Evolutionary conservation across 257 asterid species (phyloP).

Genomic region (Linaria vulgaris): DNA sequence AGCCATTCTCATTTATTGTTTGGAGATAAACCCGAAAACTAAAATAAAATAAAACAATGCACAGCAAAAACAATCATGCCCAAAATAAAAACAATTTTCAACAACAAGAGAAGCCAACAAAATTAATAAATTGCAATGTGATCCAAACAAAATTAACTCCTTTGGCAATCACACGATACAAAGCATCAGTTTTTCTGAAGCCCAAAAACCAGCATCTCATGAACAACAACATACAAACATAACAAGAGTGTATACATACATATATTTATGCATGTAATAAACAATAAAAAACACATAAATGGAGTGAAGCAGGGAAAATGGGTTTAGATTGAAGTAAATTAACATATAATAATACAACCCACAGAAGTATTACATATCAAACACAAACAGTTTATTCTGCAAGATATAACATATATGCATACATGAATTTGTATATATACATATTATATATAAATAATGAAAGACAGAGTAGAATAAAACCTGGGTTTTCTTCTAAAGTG

Average conservation of each 20-base stretch:
- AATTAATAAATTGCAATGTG: slow-evolving; percentile 40
- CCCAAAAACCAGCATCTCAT: too few species aligned
- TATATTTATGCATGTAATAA: slow-evolving; percentile 36
- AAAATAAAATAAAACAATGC: slow-evolving; percentile 18
- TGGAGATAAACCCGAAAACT: slow-evolving; percentile 12
- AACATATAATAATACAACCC: slow-evolving; percentile 28
- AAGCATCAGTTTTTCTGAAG: background rate
- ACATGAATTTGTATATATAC: too few species aligned
- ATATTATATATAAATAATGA: too few species aligned
- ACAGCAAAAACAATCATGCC: too few species aligned
- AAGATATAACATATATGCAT: too few species aligned
- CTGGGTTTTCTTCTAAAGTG: too few species aligned
- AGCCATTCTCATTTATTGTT: slow-evolving; percentile 8
- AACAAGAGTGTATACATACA: background rate
- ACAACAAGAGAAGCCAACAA: background rate
- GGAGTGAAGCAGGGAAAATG: slow-evolving; percentile 22
- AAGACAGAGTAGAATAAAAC: too few species aligned
- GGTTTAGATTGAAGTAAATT: slow-evolving; percentile 38
- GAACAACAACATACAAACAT: slow-evolving; percentile 1
- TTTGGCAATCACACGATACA: slow-evolving; percentile 13
- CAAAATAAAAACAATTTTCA: slow-evolving; percentile 23
- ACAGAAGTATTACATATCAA: too few species aligned
- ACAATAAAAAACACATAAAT: slow-evolving; percentile 13
- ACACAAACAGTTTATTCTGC: too few species aligned
- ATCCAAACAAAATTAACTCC: slow-evolving; percentile 40